Percentiles rank a stretch among this genome's conserved stretches.
Evolutionary conservation across 768 basidiomycete genomes (phyloP).

Genomic region (Sarcodon aspratus): DNA sequence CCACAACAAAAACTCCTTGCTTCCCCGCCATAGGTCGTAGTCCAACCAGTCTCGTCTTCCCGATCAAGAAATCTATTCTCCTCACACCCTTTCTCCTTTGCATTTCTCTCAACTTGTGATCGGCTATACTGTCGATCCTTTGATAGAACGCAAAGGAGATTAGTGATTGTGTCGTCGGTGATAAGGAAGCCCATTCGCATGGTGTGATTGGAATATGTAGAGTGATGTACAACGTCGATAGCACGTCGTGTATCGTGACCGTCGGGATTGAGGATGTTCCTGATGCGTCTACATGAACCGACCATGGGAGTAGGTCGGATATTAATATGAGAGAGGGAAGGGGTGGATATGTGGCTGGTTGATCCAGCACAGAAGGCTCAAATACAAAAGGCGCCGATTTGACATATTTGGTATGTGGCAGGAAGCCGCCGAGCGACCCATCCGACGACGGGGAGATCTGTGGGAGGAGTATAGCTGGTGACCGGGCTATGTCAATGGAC

Average conservation of each 20-base stretch:
- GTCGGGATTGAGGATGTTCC: background rate
- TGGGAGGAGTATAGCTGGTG: too few relatives aligned
- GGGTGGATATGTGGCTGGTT: background rate
- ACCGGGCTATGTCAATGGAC: too few relatives aligned
- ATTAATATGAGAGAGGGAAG: background rate
- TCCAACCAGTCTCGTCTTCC: background rate
- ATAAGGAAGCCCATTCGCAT: background rate
- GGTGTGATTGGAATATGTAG: background rate
- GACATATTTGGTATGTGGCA: background rate
- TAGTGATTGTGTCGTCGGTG: background rate
- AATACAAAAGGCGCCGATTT: too few relatives aligned
- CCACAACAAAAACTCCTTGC: background rate
- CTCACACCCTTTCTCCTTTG: background rate
- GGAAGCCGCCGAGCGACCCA: background rate
- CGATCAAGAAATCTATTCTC: background rate
- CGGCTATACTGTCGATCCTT: background rate
- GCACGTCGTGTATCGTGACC: background rate
- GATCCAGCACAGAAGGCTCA: too few relatives aligned
- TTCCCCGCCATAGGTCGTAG: background rate
- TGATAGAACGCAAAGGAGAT: background rate
- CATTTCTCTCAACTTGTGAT: background rate
- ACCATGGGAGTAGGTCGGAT: background rate
- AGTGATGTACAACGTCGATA: background rate
- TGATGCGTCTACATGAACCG: background rate
- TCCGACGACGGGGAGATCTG: too few relatives aligned